A percentile compares a stretch with the other conserved stretches of the same genome.
phyloP scores from a whole-genome alignment of 306 rosid species.

The Urtica urens region DNA sequence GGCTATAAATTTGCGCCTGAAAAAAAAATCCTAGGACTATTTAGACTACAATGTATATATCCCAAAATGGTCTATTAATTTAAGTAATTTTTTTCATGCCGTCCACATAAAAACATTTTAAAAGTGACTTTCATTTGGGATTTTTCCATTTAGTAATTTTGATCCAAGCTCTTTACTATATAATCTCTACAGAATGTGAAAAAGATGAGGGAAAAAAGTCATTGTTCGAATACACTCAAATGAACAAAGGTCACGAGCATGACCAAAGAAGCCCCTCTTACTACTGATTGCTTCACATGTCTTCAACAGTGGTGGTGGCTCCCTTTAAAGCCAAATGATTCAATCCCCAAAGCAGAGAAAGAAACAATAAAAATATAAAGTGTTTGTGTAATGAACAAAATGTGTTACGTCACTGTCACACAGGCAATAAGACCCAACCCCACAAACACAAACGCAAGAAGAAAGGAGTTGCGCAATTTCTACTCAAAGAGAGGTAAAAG shows the following conservation, averaged over 20 bases:
- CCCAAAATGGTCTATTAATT: conserved; percentile 17
- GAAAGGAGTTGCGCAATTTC: conserved; percentile 26
- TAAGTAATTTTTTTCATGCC: no score
- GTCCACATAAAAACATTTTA: no score
- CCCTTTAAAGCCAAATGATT: conserved; percentile 56
- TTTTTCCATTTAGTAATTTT: no score
- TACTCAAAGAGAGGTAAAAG: conserved; percentile 23
- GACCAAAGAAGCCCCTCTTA: conserved; percentile 25
- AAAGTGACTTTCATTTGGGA: no score
- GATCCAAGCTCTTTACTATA: no score
- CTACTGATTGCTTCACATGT: conserved; percentile 53
- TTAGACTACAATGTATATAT: conserved; percentile 18
- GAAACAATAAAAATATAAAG: no score
- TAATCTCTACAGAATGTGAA: conserved; percentile 24
- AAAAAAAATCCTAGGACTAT: neutral
- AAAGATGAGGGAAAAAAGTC: conserved; percentile 38
- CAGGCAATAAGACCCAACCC: no score
- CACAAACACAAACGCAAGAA: conserved; percentile 9
- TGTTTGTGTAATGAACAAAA: neutral
- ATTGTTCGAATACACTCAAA: conserved; percentile 42
- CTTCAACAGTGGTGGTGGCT: conserved; percentile 53
- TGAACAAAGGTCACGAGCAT: conserved; percentile 32
- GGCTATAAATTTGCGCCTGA: conserved; percentile 1
- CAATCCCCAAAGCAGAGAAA: conserved; percentile 7
- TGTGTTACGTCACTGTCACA: conserved; percentile 5